Evolutionary conservation across 176 grass and related monocot species (phyloP).

Genomic region (Hsuehochloa calcarea): DNA sequence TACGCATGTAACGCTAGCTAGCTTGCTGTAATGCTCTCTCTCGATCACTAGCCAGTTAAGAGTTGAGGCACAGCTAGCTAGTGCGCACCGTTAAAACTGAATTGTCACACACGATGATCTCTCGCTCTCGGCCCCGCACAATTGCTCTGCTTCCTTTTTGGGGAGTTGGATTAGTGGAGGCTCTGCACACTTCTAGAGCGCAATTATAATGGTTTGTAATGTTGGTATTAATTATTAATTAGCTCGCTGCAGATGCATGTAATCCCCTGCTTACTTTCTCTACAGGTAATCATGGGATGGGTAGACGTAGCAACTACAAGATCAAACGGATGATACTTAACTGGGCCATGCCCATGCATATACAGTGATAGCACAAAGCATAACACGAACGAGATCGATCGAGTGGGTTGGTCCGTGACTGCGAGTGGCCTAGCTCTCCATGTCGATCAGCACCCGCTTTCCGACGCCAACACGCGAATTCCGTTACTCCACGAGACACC

Average conservation of each 20-base stretch:
- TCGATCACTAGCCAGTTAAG: neutral
- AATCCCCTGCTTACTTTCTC: neutral
- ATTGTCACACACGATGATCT: conserved; percentile 41
- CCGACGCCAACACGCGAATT: conserved; percentile 24
- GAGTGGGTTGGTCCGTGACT: too few relatives aligned
- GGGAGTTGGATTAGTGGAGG: conserved; percentile 45
- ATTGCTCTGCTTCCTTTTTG: neutral
- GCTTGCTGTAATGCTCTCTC: neutral
- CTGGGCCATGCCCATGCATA: neutral
- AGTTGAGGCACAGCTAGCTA: neutral
- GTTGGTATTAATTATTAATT: too few relatives aligned
- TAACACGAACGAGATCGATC: neutral
- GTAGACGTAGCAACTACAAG: conserved; percentile 23
- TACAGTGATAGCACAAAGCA: neutral
- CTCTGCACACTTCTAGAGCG: conserved; percentile 12
- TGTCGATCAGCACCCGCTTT: conserved; percentile 36
- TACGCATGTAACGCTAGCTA: neutral
- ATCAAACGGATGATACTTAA: neutral
- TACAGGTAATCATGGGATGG: conserved; percentile 2
- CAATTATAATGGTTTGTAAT: conserved; percentile 34
- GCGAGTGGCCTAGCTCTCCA: conserved; percentile 22
- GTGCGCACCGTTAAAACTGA: conserved; percentile 82
- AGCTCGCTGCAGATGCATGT: conserved; percentile 22
- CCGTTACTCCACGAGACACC: conserved; percentile 35
- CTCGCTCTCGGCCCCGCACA: conserved; percentile 21